Percentiles rank a stretch among this genome's conserved stretches.
phyloP scores from a whole-genome alignment of 306 rosid species.

The Corylus heterophylla region DNA sequence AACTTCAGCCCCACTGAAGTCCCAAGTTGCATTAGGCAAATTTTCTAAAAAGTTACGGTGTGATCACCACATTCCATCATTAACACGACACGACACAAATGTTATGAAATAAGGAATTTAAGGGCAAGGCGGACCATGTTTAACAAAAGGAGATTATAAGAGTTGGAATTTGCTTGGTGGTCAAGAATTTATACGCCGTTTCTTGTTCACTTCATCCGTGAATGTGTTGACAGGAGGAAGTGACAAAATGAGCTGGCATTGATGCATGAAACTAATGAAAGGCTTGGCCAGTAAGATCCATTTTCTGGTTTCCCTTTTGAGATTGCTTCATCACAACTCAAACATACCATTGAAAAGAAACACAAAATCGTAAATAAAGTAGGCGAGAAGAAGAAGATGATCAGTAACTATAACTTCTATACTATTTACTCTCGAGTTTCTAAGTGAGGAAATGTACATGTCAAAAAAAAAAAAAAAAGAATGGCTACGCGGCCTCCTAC shows the following conservation, averaged over 20 bases:
- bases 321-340: background rate
- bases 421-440: constrained; percentile 19
- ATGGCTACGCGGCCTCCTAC: constrained; percentile 9
- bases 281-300: background rate
- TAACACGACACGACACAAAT: no score
- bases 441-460: constrained; percentile 34
- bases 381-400: background rate
- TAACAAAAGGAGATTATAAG: no score
- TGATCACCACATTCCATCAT: no score
- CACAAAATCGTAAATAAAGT: background rate
- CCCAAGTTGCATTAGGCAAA: no score
- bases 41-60: no score
- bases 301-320: background rate
- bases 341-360: background rate
- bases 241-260: background rate
- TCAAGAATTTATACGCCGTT: background rate
- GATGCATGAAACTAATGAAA: background rate
- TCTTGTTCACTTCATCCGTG: background rate
- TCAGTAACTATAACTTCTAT: constrained; percentile 14
- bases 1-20: no score
- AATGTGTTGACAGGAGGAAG: background rate
- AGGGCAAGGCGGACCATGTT: no score
- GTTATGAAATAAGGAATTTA: no score
- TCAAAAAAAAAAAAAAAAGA: constrained; percentile 28
- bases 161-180: background rate